Evolutionary conservation across 2,329 filamentous ascomycete genomes (phyloP).

Genomic region (Apiospora koreana): DNA sequence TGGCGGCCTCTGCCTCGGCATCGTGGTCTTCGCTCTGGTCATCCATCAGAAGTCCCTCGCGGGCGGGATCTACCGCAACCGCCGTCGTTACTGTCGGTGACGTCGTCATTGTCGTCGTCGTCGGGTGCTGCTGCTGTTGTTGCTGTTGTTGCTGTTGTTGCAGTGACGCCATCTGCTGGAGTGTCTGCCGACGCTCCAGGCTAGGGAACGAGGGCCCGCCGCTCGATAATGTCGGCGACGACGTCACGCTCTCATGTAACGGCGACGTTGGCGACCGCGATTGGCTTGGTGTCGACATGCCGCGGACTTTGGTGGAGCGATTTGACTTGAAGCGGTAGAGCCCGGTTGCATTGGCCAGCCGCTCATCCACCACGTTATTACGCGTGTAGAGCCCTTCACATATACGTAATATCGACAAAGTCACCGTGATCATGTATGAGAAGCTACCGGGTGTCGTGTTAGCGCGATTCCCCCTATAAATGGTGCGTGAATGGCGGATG

Average conservation of each 20-base stretch:
- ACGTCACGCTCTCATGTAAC: not conserved
- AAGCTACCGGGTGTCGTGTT: constrained; percentile 22
- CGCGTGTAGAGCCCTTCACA: constrained; percentile 30
- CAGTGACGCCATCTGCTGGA: not conserved
- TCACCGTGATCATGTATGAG: constrained; percentile 29
- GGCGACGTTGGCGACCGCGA: constrained; percentile 9
- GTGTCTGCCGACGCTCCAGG: not conserved
- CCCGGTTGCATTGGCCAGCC: constrained; percentile 25
- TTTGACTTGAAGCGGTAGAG: constrained; percentile 27
- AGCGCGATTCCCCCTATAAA: not conserved
- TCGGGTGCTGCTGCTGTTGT: not conserved
- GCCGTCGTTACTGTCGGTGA: not conserved
- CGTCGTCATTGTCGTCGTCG: constrained; percentile 7
- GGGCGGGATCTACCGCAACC: not conserved
- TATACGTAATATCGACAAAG: constrained; percentile 31
- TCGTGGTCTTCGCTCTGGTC: constrained; percentile 19
- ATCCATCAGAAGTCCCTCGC: constrained; percentile 19
- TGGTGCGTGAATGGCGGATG: constrained; percentile 8
- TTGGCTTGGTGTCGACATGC: constrained; percentile 18
- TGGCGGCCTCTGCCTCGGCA: constrained; percentile 28
- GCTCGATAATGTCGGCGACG: constrained; percentile 5
- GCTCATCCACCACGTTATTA: constrained; percentile 24
- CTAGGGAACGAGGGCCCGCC: not conserved
- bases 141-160: not conserved
- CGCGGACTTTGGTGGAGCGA: constrained; percentile 18